phyloP scores from a whole-genome alignment of 2,329 filamentous ascomycete genomes.

The Clarireedia paspali region DNA sequence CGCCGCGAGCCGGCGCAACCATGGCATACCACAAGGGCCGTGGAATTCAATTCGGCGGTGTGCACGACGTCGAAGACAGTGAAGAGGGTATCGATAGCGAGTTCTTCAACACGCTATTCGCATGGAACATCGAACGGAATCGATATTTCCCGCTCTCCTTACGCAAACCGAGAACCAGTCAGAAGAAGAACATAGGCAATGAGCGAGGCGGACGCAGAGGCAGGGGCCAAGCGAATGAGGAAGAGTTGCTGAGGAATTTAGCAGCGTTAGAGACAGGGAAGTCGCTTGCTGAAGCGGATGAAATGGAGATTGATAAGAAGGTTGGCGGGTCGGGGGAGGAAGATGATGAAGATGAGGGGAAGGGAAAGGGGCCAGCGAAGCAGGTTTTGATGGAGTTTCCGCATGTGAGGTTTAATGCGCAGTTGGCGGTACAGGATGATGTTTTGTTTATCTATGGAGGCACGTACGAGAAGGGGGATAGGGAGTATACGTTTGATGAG shows the following conservation, averaged over 20 bases:
- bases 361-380: slow-evolving; percentile 44
- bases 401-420: slow-evolving; percentile 83
- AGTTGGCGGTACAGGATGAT: slow-evolving; percentile 85
- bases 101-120: slow-evolving; percentile 87
- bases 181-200: slow-evolving; percentile 51
- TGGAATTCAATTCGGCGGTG: slow-evolving; percentile 88
- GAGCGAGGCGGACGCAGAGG: slow-evolving; percentile 56
- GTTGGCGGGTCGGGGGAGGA: slow-evolving; percentile 40
- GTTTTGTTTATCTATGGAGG: slow-evolving; percentile 91
- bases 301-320: slow-evolving; percentile 41
- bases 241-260: slow-evolving; percentile 80
- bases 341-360: slow-evolving; percentile 39
- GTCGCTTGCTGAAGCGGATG: slow-evolving; percentile 46
- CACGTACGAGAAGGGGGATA: slow-evolving; percentile 89
- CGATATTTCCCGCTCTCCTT: slow-evolving; percentile 81
- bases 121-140: slow-evolving; percentile 94
- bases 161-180: slow-evolving; percentile 62
- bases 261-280: slow-evolving; percentile 75
- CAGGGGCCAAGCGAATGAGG: slow-evolving; percentile 83
- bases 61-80: slow-evolving; percentile 84
- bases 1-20: slow-evolving; percentile 77
- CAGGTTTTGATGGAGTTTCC: slow-evolving; percentile 75
- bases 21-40: slow-evolving; percentile 93
- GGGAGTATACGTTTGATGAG: slow-evolving; percentile 94
- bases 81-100: slow-evolving; percentile 96